Evolutionary conservation across 306 rosid genomes (phyloP).

Genomic region (Oemleria cerasiformis): DNA sequence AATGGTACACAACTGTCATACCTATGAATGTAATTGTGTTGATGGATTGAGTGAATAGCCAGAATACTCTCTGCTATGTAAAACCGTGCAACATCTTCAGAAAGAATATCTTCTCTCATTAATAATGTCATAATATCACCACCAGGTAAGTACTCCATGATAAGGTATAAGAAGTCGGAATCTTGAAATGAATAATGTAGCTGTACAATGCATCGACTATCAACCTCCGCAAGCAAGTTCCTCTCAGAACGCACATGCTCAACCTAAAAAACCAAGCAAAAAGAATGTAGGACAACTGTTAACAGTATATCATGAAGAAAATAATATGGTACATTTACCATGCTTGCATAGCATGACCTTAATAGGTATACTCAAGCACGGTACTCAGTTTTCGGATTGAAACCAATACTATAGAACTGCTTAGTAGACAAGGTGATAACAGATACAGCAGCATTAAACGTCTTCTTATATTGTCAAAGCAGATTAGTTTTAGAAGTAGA

Average conservation of each 20-base stretch:
- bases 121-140: conserved; percentile 98
- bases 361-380: neutral
- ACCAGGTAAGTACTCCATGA: conserved; percentile 99
- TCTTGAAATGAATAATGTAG: conserved; percentile 97
- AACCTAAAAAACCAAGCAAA: conserved; percentile 46
- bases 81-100: conserved; percentile 91
- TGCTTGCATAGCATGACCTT: neutral
- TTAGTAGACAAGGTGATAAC: neutral
- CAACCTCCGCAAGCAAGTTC: conserved; percentile 99
- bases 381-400: neutral
- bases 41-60: conserved; percentile 95
- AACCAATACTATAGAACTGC: neutral
- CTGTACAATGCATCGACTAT: conserved; percentile 97
- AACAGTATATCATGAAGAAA: neutral
- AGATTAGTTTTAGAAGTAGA: neutral
- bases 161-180: conserved; percentile 89
- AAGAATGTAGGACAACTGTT: conserved; percentile 19
- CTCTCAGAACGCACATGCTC: conserved; percentile 99
- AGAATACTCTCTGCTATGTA: conserved; percentile 97
- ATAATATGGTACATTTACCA: neutral
- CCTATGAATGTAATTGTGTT: conserved; percentile 95
- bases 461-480: neutral
- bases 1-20: conserved; percentile 24
- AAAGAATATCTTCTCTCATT: conserved; percentile 95
- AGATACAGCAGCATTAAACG: neutral